Percentiles rank a stretch among this genome's conserved stretches.
These are phyloP conservation scores for Otatea glauca DNA, from an alignment of 176 grass and related monocot genomes.

Conservation along the genomic window DNA sequence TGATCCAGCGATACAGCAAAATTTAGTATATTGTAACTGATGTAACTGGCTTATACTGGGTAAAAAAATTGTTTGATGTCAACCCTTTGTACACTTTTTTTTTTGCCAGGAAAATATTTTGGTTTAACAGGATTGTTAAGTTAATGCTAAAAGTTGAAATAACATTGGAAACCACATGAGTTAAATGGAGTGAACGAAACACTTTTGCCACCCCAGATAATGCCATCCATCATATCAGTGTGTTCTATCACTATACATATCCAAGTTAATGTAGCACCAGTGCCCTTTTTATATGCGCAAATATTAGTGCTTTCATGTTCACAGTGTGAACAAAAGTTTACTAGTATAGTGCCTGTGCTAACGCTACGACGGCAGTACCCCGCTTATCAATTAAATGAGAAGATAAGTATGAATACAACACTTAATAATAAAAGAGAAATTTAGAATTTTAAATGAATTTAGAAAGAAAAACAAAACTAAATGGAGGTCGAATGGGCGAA, in stretches of 20 bases:
- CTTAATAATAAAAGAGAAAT: too few species aligned
- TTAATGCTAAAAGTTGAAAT: too few species aligned
- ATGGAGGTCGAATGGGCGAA: too few species aligned
- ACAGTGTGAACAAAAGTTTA: background rate
- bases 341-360: too few species aligned
- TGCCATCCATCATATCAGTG: background rate
- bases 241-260: background rate
- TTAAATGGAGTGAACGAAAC: background rate
- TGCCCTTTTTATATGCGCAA: background rate
- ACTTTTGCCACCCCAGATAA: background rate
- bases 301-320: background rate
- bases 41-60: slow-evolving; percentile 8
- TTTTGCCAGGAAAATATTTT: background rate
- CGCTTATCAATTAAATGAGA: too few species aligned
- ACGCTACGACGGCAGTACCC: too few species aligned
- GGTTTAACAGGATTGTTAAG: background rate
- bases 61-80: background rate
- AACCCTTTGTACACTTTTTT: background rate
- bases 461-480: too few species aligned
- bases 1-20: background rate
- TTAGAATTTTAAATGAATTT: too few species aligned
- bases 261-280: background rate
- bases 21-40: background rate
- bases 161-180: background rate
- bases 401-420: too few species aligned